A percentile compares a stretch with the other conserved stretches of the same genome.
Conservation (phyloP, 2,329 filamentous ascomycete genomes). For the Diaporthe citrichinensis region DNA sequence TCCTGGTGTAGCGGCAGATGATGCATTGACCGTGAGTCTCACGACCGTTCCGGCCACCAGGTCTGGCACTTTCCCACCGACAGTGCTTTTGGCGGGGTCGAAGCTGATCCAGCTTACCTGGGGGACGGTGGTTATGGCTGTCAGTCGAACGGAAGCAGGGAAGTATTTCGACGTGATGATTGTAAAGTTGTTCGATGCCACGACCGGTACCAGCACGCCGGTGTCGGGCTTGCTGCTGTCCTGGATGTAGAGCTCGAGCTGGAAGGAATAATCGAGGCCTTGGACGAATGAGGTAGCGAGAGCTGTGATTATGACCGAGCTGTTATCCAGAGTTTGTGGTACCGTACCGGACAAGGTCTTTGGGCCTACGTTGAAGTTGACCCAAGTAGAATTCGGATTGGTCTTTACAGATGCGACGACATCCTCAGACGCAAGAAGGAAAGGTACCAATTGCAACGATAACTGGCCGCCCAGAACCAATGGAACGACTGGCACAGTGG, state of each 20-base stretch:
- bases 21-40: conserved; percentile 12
- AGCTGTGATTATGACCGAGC: neutral
- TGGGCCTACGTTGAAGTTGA: neutral
- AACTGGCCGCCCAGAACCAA: neutral
- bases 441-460: neutral
- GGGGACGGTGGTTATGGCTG: neutral
- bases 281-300: neutral
- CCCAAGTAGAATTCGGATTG: conserved; percentile 7
- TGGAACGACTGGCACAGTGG: neutral
- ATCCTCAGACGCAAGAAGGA: neutral
- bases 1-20: neutral
- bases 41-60: neutral
- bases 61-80: conserved; percentile 1
- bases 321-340: neutral
- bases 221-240: neutral
- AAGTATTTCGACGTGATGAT: conserved; percentile 21
- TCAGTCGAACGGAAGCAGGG: conserved; percentile 1
- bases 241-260: conserved; percentile 1
- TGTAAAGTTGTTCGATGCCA: neutral
- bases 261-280: conserved; percentile 20
- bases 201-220: neutral
- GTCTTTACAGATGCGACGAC: neutral
- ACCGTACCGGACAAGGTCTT: conserved; percentile 1
- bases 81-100: neutral
- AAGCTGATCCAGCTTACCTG: conserved; percentile 2